Base-by-base conservation (phyloP, 352 stramenopile genomes). In the Globisporangium apiculatum region DNA sequence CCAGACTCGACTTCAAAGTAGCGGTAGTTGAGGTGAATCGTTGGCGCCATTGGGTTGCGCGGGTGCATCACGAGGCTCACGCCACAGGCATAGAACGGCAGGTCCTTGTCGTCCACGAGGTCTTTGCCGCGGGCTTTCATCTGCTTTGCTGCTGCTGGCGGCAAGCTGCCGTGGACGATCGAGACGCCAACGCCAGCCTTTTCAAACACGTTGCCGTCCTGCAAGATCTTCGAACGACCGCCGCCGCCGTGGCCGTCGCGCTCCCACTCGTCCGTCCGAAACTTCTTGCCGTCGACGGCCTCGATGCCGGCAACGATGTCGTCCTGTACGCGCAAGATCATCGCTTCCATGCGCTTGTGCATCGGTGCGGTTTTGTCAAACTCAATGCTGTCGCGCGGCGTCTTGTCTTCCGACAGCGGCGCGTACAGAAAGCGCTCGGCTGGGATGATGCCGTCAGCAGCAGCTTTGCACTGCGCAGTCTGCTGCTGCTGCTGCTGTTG, bases 61-160 rank as follows among this genome's bases (percentile, higher is more conserved):
- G 96, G 95, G 65, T 99, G 96, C 88, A 99, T 98, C 18, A 99
- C 97, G 50, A 97, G 93, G 51, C 79, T 97, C 54, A 99, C 78
- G 43, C 88, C 88, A 62, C 93, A 98, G 9, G 94, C 96, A 75
- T 98, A 98, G 77, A 99, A 99, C 0, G 96, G 95, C 53, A 98
- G 78, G 46, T 86, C 72, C 61, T 89, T 66, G 55, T 72, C 75
- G 51, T 85, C 72, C 46, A 87, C 76, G 0, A 95, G 56, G 24
- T 88, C 61, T 61, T 93, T 91, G 37, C 87, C 87, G 37, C 84
- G 74, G 35, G 68, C 68, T 38, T 73, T 85, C 86, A 96, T 96
- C 71, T 94, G 80, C 61, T 84, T 73, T 35, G 81, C 70, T 7
- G 86, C 87, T 46, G 82, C 77, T 64, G 95, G 91, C 2, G 94